phyloP scores from a whole-genome alignment of 306 rosid species.

The Ceratonia siliqua region DNA sequence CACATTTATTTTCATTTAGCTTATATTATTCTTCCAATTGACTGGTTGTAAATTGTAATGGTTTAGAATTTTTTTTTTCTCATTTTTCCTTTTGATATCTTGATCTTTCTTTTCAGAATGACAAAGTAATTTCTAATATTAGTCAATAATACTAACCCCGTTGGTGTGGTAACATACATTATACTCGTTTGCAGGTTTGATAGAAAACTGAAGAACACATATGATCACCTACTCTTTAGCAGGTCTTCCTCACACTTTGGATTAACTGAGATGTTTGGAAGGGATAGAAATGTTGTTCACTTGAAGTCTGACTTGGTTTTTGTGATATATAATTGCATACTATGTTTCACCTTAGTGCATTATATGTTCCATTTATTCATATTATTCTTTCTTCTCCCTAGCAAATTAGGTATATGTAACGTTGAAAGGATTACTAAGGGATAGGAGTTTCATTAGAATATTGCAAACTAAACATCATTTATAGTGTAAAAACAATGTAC shows the following conservation, averaged over 20 bases:
- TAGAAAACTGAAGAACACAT: slow-evolving; percentile 92
- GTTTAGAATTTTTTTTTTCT: not conserved
- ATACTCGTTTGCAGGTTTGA: slow-evolving; percentile 77
- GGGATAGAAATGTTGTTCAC: slow-evolving; percentile 25
- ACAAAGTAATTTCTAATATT: slow-evolving; percentile 17
- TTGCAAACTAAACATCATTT: not conserved
- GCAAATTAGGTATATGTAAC: not conserved
- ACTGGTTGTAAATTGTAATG: slow-evolving; percentile 8
- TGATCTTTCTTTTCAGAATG: not conserved
- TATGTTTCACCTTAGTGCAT: not conserved
- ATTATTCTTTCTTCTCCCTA: not conserved
- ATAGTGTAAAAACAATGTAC: not conserved
- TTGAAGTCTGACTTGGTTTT: slow-evolving; percentile 21
- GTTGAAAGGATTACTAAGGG: not conserved
- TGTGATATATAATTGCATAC: slow-evolving; percentile 2
- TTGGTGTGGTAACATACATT: slow-evolving; percentile 22
- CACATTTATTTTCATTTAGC: not conserved
- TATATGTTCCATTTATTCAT: not conserved
- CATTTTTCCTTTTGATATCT: slow-evolving; percentile 4
- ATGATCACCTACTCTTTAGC: slow-evolving; percentile 96
- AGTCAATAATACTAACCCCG: slow-evolving; percentile 21
- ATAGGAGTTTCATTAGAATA: not conserved
- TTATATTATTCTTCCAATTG: slow-evolving; percentile 12
- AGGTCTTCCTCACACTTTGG: slow-evolving; percentile 60
- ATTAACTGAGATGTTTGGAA: slow-evolving; percentile 24